Conservation (phyloP, 495 filamentous ascomycete genomes). For the Talaromyces stipitatus region DNA sequence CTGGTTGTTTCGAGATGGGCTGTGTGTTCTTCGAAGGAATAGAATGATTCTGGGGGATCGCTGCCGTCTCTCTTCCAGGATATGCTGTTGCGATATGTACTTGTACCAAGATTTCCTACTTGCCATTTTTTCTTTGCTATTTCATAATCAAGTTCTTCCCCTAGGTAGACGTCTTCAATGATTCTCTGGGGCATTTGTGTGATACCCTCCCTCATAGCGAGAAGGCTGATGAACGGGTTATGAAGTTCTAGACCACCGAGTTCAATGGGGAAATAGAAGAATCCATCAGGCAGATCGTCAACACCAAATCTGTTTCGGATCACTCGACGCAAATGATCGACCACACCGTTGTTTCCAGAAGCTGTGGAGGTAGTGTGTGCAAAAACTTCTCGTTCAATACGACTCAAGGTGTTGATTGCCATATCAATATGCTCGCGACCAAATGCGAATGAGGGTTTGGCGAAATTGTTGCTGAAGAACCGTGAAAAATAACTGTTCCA, state of each 20-base stretch:
- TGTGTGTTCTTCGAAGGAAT: slow-evolving; percentile 47
- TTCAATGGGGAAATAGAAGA: slow-evolving; percentile 56
- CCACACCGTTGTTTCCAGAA: slow-evolving; percentile 38
- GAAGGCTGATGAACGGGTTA: slow-evolving; percentile 47
- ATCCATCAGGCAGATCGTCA: slow-evolving; percentile 54
- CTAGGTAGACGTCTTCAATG: slow-evolving; percentile 22
- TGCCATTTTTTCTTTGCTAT: slow-evolving; percentile 37
- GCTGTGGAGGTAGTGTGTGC: slow-evolving; percentile 11
- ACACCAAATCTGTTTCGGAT: slow-evolving; percentile 49
- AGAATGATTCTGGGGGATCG: slow-evolving; percentile 27
- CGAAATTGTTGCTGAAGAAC: slow-evolving; percentile 63
- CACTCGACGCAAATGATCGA: slow-evolving; percentile 46
- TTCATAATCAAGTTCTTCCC: slow-evolving; percentile 39
- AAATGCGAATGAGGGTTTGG: slow-evolving; percentile 56
- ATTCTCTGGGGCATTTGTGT: slow-evolving; percentile 33
- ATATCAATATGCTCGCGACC: slow-evolving; percentile 56
- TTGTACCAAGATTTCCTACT: slow-evolving; percentile 10
- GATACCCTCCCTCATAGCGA: slow-evolving; percentile 47
- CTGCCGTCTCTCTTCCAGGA: neutral
- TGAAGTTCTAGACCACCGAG: slow-evolving; percentile 50
- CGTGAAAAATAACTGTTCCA: slow-evolving; percentile 59
- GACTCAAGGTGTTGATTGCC: slow-evolving; percentile 49
- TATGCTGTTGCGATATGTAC: neutral
- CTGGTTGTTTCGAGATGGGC: slow-evolving; percentile 43
- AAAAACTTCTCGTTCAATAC: slow-evolving; percentile 53